These are phyloP conservation scores for Epichloe glyceriae DNA, from an alignment of 2,329 filamentous ascomycete species.

Conservation along the genomic window DNA sequence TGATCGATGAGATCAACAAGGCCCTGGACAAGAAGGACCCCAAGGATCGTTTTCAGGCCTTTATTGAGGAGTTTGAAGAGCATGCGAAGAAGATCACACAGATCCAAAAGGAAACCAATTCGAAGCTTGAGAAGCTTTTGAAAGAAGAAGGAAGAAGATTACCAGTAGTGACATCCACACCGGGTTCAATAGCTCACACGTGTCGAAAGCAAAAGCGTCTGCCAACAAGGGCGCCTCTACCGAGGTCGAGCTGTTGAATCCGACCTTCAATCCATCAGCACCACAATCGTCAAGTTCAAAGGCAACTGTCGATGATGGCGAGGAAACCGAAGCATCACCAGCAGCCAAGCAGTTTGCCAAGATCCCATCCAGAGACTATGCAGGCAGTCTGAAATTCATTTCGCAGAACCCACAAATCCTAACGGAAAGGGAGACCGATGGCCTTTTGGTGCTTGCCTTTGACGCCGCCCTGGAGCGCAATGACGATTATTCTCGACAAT, in stretches of 20 bases:
- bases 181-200: constrained; percentile 78
- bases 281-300: constrained; percentile 6
- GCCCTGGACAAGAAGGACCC: constrained; percentile 66
- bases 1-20: constrained; percentile 85
- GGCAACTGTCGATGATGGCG: constrained; percentile 47
- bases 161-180: constrained; percentile 83
- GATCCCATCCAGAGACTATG: constrained; percentile 66
- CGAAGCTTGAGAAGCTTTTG: constrained; percentile 69
- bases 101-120: constrained; percentile 61
- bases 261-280: constrained; percentile 27
- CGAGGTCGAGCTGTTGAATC: constrained; percentile 66
- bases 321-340: constrained; percentile 61
- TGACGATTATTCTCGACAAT: constrained; percentile 67
- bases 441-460: constrained; percentile 81
- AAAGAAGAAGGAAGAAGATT: constrained; percentile 79
- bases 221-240: constrained; percentile 35
- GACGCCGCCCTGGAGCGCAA: constrained; percentile 69
- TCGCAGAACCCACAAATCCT: constrained; percentile 66
- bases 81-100: constrained; percentile 68
- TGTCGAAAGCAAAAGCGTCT: constrained; percentile 46
- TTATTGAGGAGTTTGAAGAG: constrained; percentile 62
- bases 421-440: constrained; percentile 77
- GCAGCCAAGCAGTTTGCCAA: constrained; percentile 70
- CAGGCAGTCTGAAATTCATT: constrained; percentile 62
- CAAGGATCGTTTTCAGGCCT: constrained; percentile 56